Conservation (phyloP, 179 eudicot species). For the Amaranthus tricolor region DNA sequence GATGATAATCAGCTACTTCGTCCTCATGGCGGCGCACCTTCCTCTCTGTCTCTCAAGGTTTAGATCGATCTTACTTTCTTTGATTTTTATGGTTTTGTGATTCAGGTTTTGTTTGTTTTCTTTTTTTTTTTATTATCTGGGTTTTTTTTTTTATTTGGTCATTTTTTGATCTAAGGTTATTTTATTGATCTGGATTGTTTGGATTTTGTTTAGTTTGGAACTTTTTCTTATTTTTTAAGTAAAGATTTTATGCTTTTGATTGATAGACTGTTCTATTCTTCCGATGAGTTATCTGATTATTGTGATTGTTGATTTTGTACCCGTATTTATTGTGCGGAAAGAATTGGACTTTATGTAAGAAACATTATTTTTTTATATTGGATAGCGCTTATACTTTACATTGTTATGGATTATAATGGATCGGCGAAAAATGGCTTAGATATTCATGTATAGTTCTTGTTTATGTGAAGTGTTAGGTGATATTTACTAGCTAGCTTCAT, state of each 20-base stretch:
- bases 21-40: slow-evolving; percentile 58
- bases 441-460: too few species aligned
- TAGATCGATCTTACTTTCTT: slow-evolving; percentile 7
- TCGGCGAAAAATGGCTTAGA: too few species aligned
- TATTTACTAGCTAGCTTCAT: too few species aligned
- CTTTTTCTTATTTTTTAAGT: too few species aligned
- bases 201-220: neutral
- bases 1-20: slow-evolving; percentile 62
- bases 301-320: neutral
- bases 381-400: too few species aligned
- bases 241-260: neutral
- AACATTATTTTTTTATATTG: neutral
- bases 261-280: neutral
- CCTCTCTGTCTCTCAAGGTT: slow-evolving; percentile 56
- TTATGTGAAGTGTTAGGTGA: too few species aligned
- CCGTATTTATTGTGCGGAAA: neutral
- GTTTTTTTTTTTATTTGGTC: neutral
- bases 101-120: slow-evolving; percentile 14
- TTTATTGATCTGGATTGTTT: neutral
- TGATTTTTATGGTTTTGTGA: neutral
- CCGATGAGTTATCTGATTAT: neutral
- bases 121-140: neutral
- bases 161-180: neutral
- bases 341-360: neutral
- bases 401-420: too few species aligned